Evolutionary conservation across 1,284 basidiomycete species (phyloP), one percentile per base, ranked within the genome.

Genomic region (Lignosus rhinocerotis): DNA sequence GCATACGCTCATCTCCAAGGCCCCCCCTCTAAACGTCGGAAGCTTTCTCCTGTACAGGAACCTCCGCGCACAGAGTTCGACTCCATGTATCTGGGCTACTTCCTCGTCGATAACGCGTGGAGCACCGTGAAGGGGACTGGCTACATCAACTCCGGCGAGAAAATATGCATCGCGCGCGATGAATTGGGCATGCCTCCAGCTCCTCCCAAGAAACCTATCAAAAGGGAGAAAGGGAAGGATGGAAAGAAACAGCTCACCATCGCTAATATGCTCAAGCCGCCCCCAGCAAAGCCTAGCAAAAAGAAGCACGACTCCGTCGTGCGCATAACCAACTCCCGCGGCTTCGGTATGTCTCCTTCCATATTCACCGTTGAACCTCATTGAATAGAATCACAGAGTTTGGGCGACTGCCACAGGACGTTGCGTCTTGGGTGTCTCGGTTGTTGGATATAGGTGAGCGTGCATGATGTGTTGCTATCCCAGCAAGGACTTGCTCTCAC

Each of bases 21-120:
- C 19, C 65, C 68, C 43, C 72, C 72, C 1, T 57, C 71, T 0
- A 88, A 88, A 70, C 86, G 77, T 65, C 77, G 81, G 21, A 82
- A 81, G 47, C 53, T 70, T 3, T 73, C 76, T 19, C 74, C 68
- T 11, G n/a, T 55, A 3, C 8, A 11, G 6, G 33, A 34, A 33
- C 34, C 42, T 7, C 17, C 39, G 12, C 33, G 32, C 11, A 19
- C 30, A 9, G 32, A 38, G 4, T 68, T 70, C 32, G 62, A 54
- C 8, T 64, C 69, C 16, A 65, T 69, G 31, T 92, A 89, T 65
- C 68, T 92, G 19, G 90, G 90, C 11, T 85, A 86, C 45, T 78
- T 91, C 56, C 63, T 91, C 10, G 79, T 92, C n/a, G 78, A 80
- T n/a, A 87, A 88, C 65, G 90, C 88, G 9, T 92, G 88, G 88